phyloP scores from a whole-genome alignment of 805 yeast genomes.

The Phaffomyces opuntiae region DNA sequence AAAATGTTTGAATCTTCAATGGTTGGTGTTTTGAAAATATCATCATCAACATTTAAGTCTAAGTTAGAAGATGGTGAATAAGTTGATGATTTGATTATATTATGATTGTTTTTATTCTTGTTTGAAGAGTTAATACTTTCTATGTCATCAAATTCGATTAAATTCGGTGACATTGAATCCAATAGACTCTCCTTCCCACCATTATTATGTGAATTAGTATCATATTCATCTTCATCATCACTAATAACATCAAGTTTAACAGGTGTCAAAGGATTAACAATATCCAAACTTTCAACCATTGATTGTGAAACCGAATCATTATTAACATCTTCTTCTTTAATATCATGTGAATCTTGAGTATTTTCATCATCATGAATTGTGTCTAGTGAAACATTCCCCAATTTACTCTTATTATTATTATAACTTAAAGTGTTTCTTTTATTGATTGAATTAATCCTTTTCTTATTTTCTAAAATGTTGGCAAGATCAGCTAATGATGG shows the following conservation, averaged over 20 bases:
- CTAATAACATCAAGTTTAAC: too few relatives aligned
- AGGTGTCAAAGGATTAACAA: neutral
- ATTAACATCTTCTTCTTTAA: neutral
- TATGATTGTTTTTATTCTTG: neutral
- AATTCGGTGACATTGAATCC: slow-evolving; percentile 24
- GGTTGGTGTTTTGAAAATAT: slow-evolving; percentile 23
- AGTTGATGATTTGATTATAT: too few relatives aligned
- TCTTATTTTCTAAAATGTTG: slow-evolving; percentile 31
- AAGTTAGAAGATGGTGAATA: too few relatives aligned
- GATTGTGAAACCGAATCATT: neutral
- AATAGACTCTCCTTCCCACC: neutral
- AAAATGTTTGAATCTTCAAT: slow-evolving; percentile 12
- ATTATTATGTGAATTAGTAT: neutral
- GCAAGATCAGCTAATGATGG: slow-evolving; percentile 39
- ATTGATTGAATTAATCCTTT: slow-evolving; percentile 7
- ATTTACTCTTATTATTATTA: neutral
- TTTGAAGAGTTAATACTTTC: slow-evolving; percentile 14
- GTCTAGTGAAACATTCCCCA: slow-evolving; percentile 6
- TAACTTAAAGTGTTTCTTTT: too few relatives aligned
- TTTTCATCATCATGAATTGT: slow-evolving; percentile 9
- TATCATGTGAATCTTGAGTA: too few relatives aligned
- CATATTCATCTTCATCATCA: neutral
- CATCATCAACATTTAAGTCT: slow-evolving; percentile 4
- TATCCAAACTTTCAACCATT: neutral
- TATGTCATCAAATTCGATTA: slow-evolving; percentile 29